These are phyloP conservation scores for Cordyceps cicadae DNA, from an alignment of 2,329 filamentous ascomycete species.

Conservation along the genomic window DNA sequence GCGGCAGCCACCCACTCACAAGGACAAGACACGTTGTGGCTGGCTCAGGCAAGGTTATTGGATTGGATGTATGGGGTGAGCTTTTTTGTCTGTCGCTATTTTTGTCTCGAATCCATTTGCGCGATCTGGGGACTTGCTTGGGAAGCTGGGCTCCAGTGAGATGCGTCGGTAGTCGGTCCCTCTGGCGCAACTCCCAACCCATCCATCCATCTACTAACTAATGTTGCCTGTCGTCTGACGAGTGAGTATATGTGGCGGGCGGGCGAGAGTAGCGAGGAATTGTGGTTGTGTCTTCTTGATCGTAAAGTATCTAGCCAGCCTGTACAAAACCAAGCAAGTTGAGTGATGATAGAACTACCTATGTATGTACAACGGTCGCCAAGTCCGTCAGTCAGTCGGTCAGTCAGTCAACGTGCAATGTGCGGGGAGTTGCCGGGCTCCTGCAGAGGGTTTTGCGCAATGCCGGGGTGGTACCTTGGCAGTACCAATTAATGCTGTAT, in stretches of 20 bases:
- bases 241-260: background rate
- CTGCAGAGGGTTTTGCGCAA: constrained; percentile 2
- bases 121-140: background rate
- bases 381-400: too few species aligned
- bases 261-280: background rate
- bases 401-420: background rate
- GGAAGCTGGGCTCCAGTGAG: background rate
- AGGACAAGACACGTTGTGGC: background rate
- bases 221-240: background rate
- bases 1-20: constrained; percentile 6
- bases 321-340: background rate
- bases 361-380: too few species aligned
- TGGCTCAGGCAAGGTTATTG: background rate
- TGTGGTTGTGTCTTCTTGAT: background rate
- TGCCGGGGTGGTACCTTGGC: background rate
- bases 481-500: too few species aligned
- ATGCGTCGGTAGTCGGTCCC: constrained; percentile 3
- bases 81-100: constrained; percentile 8
- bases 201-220: too few species aligned
- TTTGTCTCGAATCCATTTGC: constrained; percentile 9
- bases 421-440: background rate
- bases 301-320: background rate
- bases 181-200: background rate
- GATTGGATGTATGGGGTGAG: background rate
- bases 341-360: background rate